phyloP scores from a whole-genome alignment of 106 monocot species.

The Dendrobium catenatum region DNA sequence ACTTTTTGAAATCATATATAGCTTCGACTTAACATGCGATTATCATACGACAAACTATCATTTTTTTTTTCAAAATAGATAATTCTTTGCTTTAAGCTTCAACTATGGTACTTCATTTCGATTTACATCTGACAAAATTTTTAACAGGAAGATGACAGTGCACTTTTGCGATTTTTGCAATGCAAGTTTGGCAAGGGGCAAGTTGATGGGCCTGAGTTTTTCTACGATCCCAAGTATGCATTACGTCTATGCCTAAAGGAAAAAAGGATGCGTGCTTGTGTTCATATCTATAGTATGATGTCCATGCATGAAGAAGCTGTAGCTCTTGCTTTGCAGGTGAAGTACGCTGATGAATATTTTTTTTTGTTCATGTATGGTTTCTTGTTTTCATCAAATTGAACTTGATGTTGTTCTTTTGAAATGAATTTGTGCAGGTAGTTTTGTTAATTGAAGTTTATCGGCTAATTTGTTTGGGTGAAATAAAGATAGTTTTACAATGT shows the following conservation, averaged over 20 bases:
- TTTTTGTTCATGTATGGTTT: background rate
- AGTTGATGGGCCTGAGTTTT: slow-evolving; percentile 59
- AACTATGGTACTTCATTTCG: background rate
- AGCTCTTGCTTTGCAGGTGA: slow-evolving; percentile 93
- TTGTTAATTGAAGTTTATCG: background rate
- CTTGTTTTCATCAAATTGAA: background rate
- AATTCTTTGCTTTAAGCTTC: background rate
- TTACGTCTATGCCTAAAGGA: slow-evolving; percentile 85
- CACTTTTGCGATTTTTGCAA: slow-evolving; percentile 83
- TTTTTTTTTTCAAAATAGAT: background rate
- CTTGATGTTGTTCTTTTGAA: background rate
- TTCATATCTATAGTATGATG: slow-evolving; percentile 99
- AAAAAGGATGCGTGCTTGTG: slow-evolving; percentile 95
- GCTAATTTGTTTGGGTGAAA: background rate
- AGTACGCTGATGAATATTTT: background rate
- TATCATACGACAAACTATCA: background rate
- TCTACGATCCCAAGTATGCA: slow-evolving; percentile 98
- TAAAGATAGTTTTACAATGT: background rate
- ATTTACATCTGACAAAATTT: background rate
- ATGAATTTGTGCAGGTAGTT: background rate
- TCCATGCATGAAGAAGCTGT: slow-evolving; percentile 99
- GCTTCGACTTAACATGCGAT: background rate
- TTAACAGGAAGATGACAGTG: slow-evolving; percentile 86
- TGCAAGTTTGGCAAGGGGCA: slow-evolving; percentile 82
- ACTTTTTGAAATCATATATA: background rate